These are phyloP conservation scores for Blastobotrys chiropterorum DNA, from an alignment of 805 yeast genomes.

Conservation along the genomic window DNA sequence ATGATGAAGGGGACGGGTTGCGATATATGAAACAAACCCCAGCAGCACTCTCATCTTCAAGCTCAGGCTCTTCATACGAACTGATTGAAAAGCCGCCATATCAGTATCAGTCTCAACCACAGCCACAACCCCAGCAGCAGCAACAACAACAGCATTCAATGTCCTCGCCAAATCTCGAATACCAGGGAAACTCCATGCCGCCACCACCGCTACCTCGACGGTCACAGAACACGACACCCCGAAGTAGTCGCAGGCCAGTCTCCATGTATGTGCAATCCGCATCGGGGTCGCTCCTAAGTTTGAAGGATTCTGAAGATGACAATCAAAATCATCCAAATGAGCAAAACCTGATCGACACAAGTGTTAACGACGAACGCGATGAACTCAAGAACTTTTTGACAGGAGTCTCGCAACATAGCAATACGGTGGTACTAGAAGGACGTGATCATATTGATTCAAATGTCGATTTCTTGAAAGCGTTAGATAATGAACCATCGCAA, in stretches of 20 bases:
- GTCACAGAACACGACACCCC: neutral
- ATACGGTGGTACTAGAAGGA: constrained; percentile 29
- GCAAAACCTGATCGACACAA: constrained; percentile 7
- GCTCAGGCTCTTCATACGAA: constrained; percentile 7
- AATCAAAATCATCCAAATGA: neutral
- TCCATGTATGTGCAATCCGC: constrained; percentile 5
- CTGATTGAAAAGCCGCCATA: neutral
- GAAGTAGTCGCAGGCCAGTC: constrained; percentile 1
- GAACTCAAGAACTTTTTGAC: constrained; percentile 30
- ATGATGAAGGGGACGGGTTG: neutral
- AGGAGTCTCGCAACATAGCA: constrained; percentile 28
- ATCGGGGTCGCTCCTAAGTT: constrained; percentile 3
- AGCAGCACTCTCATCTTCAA: constrained; percentile 3
- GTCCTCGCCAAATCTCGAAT: neutral
- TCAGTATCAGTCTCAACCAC: neutral
- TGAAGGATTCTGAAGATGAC: neutral
- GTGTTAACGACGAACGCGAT: constrained; percentile 17
- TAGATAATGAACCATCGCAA: constrained; percentile 19
- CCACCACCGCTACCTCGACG: constrained; percentile 3
- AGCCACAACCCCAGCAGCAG: neutral
- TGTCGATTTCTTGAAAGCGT: constrained; percentile 32
- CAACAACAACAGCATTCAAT: neutral
- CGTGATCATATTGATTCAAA: constrained; percentile 29
- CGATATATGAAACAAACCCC: neutral
- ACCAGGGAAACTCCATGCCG: neutral